These are phyloP conservation scores for Boletales sp. DNA, from an alignment of 768 basidiomycete species.

Conservation along the genomic window DNA sequence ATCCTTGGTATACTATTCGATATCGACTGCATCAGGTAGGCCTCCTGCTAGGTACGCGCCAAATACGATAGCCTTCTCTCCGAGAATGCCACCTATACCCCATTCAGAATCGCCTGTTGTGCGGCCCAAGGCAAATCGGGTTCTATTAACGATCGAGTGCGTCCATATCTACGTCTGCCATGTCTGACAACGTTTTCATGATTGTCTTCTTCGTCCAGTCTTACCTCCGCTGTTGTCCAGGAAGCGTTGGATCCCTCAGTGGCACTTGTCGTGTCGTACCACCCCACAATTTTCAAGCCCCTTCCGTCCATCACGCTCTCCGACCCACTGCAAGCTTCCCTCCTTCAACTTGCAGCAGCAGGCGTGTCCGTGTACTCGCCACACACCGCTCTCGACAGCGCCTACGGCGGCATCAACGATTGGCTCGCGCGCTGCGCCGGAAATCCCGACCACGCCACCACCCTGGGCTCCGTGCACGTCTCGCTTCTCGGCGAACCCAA, in stretches of 20 bases:
- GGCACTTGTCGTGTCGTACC: slow-evolving; percentile 76
- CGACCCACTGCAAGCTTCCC: slow-evolving; percentile 73
- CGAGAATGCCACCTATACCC: neutral
- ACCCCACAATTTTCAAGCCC: slow-evolving; percentile 79
- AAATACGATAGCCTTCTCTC: slow-evolving; percentile 1
- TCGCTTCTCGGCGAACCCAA: slow-evolving; percentile 39
- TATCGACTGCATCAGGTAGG: slow-evolving; percentile 50
- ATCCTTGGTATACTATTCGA: slow-evolving; percentile 3
- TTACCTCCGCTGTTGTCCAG: slow-evolving; percentile 65
- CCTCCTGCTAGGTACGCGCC: slow-evolving; percentile 1
- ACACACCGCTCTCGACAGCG: slow-evolving; percentile 85
- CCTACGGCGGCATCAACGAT: slow-evolving; percentile 84
- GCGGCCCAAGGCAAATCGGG: slow-evolving; percentile 42
- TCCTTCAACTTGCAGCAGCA: slow-evolving; percentile 74
- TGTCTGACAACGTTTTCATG: slow-evolving; percentile 10
- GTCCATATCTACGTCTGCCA: slow-evolving; percentile 13
- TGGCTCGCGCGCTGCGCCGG: slow-evolving; percentile 69
- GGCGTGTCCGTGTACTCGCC: slow-evolving; percentile 87
- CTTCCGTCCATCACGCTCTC: slow-evolving; percentile 72
- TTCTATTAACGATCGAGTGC: slow-evolving; percentile 73
- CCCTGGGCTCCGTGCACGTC: slow-evolving; percentile 23
- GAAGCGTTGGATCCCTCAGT: slow-evolving; percentile 63
- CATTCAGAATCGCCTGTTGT: slow-evolving; percentile 51
- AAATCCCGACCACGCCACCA: slow-evolving; percentile 28
- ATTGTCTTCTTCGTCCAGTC: slow-evolving; percentile 40